phyloP scores from a whole-genome alignment of 768 basidiomycete genomes.

The Boletus coccyginus region DNA sequence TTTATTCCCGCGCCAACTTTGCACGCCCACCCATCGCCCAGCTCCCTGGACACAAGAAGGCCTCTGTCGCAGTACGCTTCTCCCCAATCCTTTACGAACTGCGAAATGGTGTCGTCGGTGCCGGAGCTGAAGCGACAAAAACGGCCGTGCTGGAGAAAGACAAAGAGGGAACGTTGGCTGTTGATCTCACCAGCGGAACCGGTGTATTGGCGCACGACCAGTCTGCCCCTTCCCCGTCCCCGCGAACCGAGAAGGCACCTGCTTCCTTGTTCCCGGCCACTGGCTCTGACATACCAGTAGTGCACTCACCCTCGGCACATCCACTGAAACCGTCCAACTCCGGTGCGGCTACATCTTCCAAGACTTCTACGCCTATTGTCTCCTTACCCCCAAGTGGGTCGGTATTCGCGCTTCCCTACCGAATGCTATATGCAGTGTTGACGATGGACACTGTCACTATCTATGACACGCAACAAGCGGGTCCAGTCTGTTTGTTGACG shows the following conservation, averaged over 20 bases:
- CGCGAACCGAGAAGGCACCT: conserved; percentile 18
- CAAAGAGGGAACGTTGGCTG: conserved; percentile 54
- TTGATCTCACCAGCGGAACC: conserved; percentile 54
- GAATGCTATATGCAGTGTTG: conserved; percentile 92
- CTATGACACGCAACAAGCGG: conserved; percentile 95
- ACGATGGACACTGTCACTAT: conserved; percentile 95
- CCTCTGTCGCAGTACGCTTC: conserved; percentile 91
- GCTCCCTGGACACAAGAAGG: conserved; percentile 93
- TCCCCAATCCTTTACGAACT: conserved; percentile 92
- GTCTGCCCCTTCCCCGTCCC: conserved; percentile 5
- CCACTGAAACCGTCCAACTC: conserved; percentile 14
- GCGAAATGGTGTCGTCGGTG: conserved; percentile 51
- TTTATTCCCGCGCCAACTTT: conserved; percentile 95
- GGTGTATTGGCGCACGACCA: conserved; percentile 12
- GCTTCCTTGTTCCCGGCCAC: conserved; percentile 1
- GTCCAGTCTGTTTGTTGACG: conserved; percentile 86
- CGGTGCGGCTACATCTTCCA: conserved; percentile 18
- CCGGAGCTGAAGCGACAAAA: conserved; percentile 41
- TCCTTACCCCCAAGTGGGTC: conserved; percentile 51
- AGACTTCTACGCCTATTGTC: conserved; percentile 28
- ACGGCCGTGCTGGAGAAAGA: conserved; percentile 68
- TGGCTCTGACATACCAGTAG: conserved; percentile 6
- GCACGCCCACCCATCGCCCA: conserved; percentile 91
- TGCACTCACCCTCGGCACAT: conserved; percentile 12
- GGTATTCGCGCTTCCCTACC: conserved; percentile 86